These are phyloP conservation scores for Selaginella tamariscina DNA, from an alignment of 75 land plant genomes.

Conservation along the genomic window DNA sequence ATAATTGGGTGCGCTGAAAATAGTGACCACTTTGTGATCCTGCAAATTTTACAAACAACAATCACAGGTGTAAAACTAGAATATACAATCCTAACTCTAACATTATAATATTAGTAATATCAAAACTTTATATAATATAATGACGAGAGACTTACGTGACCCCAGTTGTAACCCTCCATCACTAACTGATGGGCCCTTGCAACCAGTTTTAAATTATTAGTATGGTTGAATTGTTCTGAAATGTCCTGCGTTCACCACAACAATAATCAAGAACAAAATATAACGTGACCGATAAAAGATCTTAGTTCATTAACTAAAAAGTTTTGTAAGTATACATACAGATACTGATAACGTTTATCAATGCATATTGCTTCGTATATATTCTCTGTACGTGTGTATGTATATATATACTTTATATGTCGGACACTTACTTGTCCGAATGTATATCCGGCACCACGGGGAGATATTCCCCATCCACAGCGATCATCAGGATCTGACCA, in stretches of 20 bases:
- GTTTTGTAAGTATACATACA: too few relatives aligned
- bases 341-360: too few relatives aligned
- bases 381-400: too few relatives aligned
- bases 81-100: neutral
- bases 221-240: conserved; percentile 87
- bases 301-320: too few relatives aligned
- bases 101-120: neutral
- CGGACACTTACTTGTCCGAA: conserved; percentile 72
- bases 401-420: too few relatives aligned
- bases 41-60: conserved; percentile 18
- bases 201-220: conserved; percentile 78
- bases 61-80: neutral
- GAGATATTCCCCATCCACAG: conserved; percentile 97
- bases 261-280: too few relatives aligned
- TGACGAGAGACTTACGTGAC: conserved; percentile 50
- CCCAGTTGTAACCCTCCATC: conserved; percentile 97
- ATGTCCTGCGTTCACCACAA: conserved; percentile 54
- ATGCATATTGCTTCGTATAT: too few relatives aligned
- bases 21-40: conserved; percentile 95
- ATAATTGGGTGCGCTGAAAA: conserved; percentile 93
- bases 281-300: too few relatives aligned
- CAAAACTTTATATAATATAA: neutral
- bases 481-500: conserved; percentile 96
- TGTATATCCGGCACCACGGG: conserved; percentile 88
- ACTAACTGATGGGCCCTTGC: conserved; percentile 92